Conservation (phyloP, 805 yeast species). For the Wickerhamiella occidentalis region DNA sequence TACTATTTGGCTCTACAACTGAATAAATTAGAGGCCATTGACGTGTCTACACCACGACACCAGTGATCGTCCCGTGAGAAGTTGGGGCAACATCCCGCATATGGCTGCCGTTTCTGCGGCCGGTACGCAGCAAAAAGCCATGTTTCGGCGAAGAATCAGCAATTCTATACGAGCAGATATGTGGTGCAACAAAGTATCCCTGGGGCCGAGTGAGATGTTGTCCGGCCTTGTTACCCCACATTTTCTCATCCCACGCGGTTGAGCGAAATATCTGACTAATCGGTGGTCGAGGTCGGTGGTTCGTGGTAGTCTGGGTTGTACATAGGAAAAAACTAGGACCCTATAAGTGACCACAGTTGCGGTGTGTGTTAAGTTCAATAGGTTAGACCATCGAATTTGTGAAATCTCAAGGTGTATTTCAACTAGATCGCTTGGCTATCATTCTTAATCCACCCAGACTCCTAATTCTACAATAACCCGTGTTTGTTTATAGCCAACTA, state of each 20-base stretch:
- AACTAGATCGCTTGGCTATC: no score
- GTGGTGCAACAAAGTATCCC: neutral
- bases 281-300: no score
- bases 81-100: conserved; percentile 1
- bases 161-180: neutral
- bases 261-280: neutral
- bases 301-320: no score
- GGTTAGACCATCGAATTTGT: no score
- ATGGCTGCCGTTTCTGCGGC: neutral
- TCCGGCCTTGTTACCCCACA: neutral
- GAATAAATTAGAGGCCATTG: neutral
- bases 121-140: neutral
- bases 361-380: no score
- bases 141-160: neutral
- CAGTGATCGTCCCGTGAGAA: neutral
- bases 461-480: no score
- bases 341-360: no score
- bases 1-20: neutral
- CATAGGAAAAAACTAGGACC: no score
- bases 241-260: neutral
- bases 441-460: no score
- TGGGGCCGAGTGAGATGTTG: neutral
- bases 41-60: neutral
- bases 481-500: no score
- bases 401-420: no score